Evolutionary conservation across 2,329 filamentous ascomycete genomes (phyloP).

Genomic region (Aspergillus pseudoviridinutans): DNA sequence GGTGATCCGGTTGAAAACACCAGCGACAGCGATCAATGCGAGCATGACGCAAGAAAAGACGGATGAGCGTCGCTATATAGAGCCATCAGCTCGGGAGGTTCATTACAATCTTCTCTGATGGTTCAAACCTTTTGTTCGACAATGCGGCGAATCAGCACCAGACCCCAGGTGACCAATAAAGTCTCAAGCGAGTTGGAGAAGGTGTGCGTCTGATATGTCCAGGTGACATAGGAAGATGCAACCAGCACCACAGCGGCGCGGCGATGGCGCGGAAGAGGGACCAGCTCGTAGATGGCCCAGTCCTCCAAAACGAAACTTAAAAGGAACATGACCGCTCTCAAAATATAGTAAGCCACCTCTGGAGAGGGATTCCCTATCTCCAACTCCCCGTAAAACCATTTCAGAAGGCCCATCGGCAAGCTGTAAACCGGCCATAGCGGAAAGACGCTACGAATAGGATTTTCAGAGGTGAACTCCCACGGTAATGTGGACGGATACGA

Average conservation of each 20-base stretch:
- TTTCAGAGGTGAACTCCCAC: slow-evolving; percentile 89
- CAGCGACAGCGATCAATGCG: slow-evolving; percentile 76
- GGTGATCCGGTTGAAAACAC: slow-evolving; percentile 93
- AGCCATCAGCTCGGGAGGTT: slow-evolving; percentile 8
- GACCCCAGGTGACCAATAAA: slow-evolving; percentile 83
- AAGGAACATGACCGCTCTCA: slow-evolving; percentile 87
- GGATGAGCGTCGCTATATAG: slow-evolving; percentile 64
- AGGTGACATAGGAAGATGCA: slow-evolving; percentile 95
- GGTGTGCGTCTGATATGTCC: slow-evolving; percentile 97
- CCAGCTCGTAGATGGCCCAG: slow-evolving; percentile 92
- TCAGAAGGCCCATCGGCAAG: slow-evolving; percentile 84
- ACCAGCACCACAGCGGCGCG: slow-evolving; percentile 75
- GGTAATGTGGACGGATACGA: slow-evolving; percentile 84
- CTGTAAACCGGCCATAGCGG: slow-evolving; percentile 95
- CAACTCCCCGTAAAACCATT: slow-evolving; percentile 87
- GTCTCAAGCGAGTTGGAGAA: slow-evolving; percentile 98
- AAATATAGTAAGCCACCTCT: slow-evolving; percentile 81
- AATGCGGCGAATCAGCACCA: slow-evolving; percentile 88
- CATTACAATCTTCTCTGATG: slow-evolving; percentile 1
- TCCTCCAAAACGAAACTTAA: slow-evolving; percentile 96
- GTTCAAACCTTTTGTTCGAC: slow-evolving; percentile 64
- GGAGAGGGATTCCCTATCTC: slow-evolving; percentile 71
- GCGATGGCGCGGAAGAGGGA: slow-evolving; percentile 68
- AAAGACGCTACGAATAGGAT: slow-evolving; percentile 92
- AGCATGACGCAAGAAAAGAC: slow-evolving; percentile 72